These are phyloP conservation scores for Chaetomiaceae sp. DNA, from an alignment of 2,329 filamentous ascomycete species.

Conservation along the genomic window DNA sequence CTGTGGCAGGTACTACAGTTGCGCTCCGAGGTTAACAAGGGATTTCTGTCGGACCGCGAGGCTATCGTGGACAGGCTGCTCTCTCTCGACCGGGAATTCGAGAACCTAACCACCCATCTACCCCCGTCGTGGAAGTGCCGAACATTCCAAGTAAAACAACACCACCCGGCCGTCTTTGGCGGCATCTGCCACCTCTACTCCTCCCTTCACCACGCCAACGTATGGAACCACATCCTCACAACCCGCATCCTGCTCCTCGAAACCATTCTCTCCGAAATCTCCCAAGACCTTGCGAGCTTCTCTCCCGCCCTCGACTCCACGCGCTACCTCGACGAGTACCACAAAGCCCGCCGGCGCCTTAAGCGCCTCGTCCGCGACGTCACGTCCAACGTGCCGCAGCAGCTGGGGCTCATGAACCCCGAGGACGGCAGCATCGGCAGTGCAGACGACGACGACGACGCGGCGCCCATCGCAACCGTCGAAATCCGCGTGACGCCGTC, in stretches of 20 bases:
- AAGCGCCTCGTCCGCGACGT: slow-evolving; percentile 40
- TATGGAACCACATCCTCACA: slow-evolving; percentile 46
- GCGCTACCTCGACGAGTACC: slow-evolving; percentile 33
- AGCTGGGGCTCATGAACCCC: slow-evolving; percentile 45
- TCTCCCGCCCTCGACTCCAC: slow-evolving; percentile 24
- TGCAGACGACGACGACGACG: slow-evolving; percentile 16
- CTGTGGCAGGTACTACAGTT: slow-evolving; percentile 44
- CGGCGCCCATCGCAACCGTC: slow-evolving; percentile 29
- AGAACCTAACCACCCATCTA: slow-evolving; percentile 36
- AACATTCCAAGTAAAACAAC: slow-evolving; percentile 36
- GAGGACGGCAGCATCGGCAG: slow-evolving; percentile 33
- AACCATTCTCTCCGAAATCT: slow-evolving; percentile 43
- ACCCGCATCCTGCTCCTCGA: slow-evolving; percentile 46
- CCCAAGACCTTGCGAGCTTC: slow-evolving; percentile 31
- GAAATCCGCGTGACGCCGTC: slow-evolving; percentile 32
- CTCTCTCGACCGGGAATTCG: slow-evolving; percentile 42
- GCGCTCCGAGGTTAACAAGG: slow-evolving; percentile 43
- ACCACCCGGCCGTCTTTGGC: slow-evolving; percentile 41
- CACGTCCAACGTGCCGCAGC: slow-evolving; percentile 45
- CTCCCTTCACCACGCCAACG: slow-evolving; percentile 41
- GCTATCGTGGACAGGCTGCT: slow-evolving; percentile 38
- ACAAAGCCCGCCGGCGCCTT: slow-evolving; percentile 38
- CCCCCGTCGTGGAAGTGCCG: slow-evolving; percentile 41
- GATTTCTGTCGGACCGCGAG: slow-evolving; percentile 37
- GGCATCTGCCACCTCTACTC: slow-evolving; percentile 44